Percentiles rank a stretch among this genome's conserved stretches.
phyloP scores from a whole-genome alignment of 2,329 filamentous ascomycete species.

The Aspergillus sp. region DNA sequence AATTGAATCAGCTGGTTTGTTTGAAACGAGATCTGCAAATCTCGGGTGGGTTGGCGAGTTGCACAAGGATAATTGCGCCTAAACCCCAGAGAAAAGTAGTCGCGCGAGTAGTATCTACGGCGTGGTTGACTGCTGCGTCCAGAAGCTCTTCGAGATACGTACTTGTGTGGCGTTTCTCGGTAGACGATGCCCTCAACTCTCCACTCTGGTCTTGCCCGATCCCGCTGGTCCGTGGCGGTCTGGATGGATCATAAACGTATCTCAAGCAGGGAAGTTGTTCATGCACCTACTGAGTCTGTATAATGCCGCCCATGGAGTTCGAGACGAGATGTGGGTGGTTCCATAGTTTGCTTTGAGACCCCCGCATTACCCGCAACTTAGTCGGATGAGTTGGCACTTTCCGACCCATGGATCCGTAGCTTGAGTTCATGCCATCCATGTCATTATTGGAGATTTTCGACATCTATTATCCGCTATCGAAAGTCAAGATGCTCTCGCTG shows the following conservation, averaged over 20 bases:
- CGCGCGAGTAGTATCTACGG: not conserved
- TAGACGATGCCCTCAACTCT: not conserved
- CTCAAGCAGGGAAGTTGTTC: not conserved
- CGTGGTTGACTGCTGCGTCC: not conserved
- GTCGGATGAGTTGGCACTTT: slow-evolving; percentile 8
- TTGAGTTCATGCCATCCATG: not conserved
- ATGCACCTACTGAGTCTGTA: not conserved
- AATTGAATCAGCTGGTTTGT: not conserved
- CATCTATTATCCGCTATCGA: not conserved
- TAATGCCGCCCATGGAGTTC: slow-evolving; percentile 7
- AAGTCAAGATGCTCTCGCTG: not conserved
- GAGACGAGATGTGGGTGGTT: slow-evolving; percentile 13
- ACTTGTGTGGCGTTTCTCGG: not conserved
- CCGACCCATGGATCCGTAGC: not conserved
- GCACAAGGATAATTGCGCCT: not conserved
- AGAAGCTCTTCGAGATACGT: not conserved
- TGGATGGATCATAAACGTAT: not conserved
- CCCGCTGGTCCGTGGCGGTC: not conserved
- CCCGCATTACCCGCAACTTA: slow-evolving; percentile 18
- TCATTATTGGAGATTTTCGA: not conserved
- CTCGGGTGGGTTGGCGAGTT: not conserved
- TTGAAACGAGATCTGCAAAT: slow-evolving; percentile 1
- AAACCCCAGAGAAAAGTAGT: not conserved
- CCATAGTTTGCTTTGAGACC: slow-evolving; percentile 15
- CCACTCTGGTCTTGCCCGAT: not conserved